Base-by-base conservation (phyloP, 345 rosid species). In the Citrus maxima region DNA sequence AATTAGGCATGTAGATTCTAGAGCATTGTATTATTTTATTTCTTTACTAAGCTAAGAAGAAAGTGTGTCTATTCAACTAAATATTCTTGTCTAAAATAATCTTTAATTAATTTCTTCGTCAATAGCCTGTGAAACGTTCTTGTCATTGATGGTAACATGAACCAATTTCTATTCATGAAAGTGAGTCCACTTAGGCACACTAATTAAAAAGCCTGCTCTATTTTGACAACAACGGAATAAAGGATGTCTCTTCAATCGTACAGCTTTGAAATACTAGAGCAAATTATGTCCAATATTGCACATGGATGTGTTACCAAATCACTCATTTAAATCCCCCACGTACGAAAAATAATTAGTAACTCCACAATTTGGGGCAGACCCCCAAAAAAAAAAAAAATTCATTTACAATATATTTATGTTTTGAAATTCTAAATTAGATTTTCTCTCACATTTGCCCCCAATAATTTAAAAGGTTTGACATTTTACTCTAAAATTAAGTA, bases 191-290 rank as follows among this genome's bases (percentile, higher is more conserved):
- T 61, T 27, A 37, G 40, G n/a, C 35, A 25, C 67, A 13, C 14
- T 19, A 58, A 35, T 60, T 60, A 59, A 49, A 27, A 32, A 49
- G n/a, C 59, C 18, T 46, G 35, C 28, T 49, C 59, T 27, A 19
- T 14, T 12, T 70, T 28, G 74, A 51, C 60, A 10, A 30, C 61
- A 27, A 40, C 5, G 24, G 24, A 30, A 27, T 27, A 18, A 60
- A 25, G 77, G 68, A 42, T 63, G 40, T 74, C 77, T 61, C 67
- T 28, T 61, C 68, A 74, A 40, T 61, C 38, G 68, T 61, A 25
- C 40, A 6, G 14, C 6, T 1, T 55, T 34, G 61, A 54, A 51
- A 71, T 28, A 34, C 42, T 3, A 2, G 16, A 54, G 59, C 22
- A 22, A 56, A 58, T 72, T 35, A 58, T 21, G 30, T 34, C 24